A percentile compares a stretch with the other conserved stretches of the same genome.
These are phyloP conservation scores for Fonsecaea pedrosoi DNA, from an alignment of 2,329 filamentous ascomycete genomes.

Conservation along the genomic window DNA sequence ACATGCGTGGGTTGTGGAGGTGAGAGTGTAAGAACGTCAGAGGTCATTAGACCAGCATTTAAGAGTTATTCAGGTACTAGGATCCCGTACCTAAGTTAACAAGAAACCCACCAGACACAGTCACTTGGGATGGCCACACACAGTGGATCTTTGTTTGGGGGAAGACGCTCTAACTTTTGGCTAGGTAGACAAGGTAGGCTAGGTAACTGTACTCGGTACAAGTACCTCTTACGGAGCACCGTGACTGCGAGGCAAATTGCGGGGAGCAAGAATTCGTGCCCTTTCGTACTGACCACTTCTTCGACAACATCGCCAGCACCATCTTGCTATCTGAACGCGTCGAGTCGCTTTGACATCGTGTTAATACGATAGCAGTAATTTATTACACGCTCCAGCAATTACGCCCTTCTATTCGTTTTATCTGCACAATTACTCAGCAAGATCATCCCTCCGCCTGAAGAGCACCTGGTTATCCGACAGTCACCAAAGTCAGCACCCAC, in stretches of 20 bases:
- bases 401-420: not conserved
- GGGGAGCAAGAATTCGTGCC: conserved; percentile 8
- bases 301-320: not conserved
- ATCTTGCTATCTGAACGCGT: not conserved
- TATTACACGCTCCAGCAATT: not conserved
- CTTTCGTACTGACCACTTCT: not conserved
- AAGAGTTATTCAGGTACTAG: not conserved
- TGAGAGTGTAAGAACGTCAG: not conserved
- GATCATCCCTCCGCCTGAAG: not conserved
- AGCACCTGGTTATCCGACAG: not conserved
- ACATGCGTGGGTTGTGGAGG: not conserved
- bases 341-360: not conserved
- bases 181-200: no score
- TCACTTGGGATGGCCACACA: not conserved
- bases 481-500: not conserved
- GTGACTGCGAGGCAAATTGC: conserved; percentile 3
- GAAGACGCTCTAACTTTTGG: not conserved
- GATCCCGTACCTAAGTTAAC: not conserved
- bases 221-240: not conserved
- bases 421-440: not conserved
- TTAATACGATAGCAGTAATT: not conserved
- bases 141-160: not conserved
- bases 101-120: not conserved
- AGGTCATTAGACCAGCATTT: not conserved
- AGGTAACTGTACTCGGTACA: not conserved